Conservation (phyloP, 495 filamentous ascomycete species). For the Neurospora sp. region DNA sequence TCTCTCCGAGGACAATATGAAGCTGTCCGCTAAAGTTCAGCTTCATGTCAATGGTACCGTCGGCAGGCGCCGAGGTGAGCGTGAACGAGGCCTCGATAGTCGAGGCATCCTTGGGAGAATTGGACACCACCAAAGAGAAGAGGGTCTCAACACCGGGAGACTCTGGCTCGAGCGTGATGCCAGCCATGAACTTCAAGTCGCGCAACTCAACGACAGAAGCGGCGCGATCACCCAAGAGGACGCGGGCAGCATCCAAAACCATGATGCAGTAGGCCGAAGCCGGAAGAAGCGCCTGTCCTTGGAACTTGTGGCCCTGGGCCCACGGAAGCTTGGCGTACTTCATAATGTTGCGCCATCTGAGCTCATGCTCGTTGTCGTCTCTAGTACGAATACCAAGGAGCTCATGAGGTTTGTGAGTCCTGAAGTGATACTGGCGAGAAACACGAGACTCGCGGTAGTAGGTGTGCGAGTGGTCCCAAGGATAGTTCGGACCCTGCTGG, state of each 20-base stretch:
- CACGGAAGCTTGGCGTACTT: constrained; percentile 33
- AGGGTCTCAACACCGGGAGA: constrained; percentile 34
- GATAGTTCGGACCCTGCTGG: constrained; percentile 30
- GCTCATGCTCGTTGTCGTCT: constrained; percentile 30
- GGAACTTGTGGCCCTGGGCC: constrained; percentile 32
- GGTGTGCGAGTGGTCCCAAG: constrained; percentile 38
- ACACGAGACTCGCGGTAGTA: constrained; percentile 40
- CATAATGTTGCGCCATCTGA: constrained; percentile 39
- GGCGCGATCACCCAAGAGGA: constrained; percentile 12
- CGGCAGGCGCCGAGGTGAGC: constrained; percentile 23
- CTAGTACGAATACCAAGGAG: constrained; percentile 37
- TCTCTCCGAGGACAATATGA: constrained; percentile 22
- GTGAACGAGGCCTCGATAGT: constrained; percentile 29
- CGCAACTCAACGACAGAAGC: constrained; percentile 31
- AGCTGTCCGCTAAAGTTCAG: constrained; percentile 25
- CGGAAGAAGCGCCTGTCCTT: constrained; percentile 32
- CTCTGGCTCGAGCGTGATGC: constrained; percentile 41
- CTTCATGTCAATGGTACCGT: constrained; percentile 27
- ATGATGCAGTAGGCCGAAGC: constrained; percentile 37
- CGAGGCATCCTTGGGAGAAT: neutral
- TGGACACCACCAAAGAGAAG: constrained; percentile 26
- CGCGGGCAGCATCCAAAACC: constrained; percentile 31
- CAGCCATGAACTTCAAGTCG: constrained; percentile 32
- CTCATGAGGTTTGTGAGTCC: constrained; percentile 29
- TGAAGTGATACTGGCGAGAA: constrained; percentile 35